Evolutionary conservation across 1,284 basidiomycete species (phyloP), one percentile per base, ranked within the genome.

Genomic region (Neotropicomus parvogracilis): DNA sequence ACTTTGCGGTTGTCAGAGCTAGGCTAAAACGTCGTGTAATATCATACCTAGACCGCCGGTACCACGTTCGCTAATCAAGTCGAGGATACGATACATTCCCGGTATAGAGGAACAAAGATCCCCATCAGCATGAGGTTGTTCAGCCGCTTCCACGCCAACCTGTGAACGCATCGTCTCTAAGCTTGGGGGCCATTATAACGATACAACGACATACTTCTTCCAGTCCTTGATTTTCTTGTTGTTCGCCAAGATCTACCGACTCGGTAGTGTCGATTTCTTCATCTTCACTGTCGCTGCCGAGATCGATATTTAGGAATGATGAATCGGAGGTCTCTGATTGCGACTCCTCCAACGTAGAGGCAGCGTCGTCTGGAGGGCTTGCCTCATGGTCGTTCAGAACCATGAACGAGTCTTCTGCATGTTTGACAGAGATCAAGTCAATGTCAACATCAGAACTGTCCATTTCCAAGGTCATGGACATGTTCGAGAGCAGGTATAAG

Each of bases 51-150:
- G 62, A 16, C 80, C 79, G 2, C 76, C 71, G 29, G 67, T 75
- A 2, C 75, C 74, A 46, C 69, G 67, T 50, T 82, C 80, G 44
- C 59, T 70, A 42, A 80, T 74, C 20, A 81, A 60, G 54, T 82
- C 76, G n/a, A 82, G 64, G 28, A 82, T 73, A 6, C 79, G 70
- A 59, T 77, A 79, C 65, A 79, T 65, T 12, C 72, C 73, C 1
- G 61, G 57, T 47, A 78, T 62, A 8, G 59, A 56, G 17, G 52
- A 45, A 38, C 64, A 62, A 12, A 71, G 43, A 54, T 71, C 63
- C 8, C 55, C 50, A n/a, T 60, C 50, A 6, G 47, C 24, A 6
- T 6, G 44, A 31, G 41, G 16, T 32, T 36, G 19, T 17, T 56
- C 59, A 14, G 31, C 17, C 1, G 6, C 31, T 37, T 56, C 52